Percentiles rank a stretch among this genome's conserved stretches.
Evolutionary conservation across 1,284 basidiomycete genomes (phyloP).

Genomic region (Ustilago esculenta): DNA sequence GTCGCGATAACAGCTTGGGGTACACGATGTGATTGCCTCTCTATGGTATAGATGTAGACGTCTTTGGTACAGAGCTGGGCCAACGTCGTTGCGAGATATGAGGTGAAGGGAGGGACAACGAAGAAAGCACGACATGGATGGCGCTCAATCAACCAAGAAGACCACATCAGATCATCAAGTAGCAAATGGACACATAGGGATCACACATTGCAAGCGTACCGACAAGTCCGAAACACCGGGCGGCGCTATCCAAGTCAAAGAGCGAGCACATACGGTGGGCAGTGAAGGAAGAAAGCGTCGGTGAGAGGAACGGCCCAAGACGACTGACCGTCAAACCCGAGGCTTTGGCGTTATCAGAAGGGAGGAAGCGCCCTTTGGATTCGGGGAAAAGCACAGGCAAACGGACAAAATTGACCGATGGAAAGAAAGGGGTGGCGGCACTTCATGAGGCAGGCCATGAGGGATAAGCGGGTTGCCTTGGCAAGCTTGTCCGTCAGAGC

Average conservation of each 20-base stretch:
- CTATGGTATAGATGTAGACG: no score
- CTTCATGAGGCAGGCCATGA: neutral
- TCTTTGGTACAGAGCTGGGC: no score
- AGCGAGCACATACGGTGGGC: no score
- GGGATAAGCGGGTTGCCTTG: neutral
- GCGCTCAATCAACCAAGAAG: neutral
- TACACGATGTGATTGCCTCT: no score
- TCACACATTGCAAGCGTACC: neutral
- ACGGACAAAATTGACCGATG: slow-evolving; percentile 9
- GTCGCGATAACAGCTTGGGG: neutral
- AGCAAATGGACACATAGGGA: neutral
- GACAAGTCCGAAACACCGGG: slow-evolving; percentile 16
- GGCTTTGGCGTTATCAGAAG: slow-evolving; percentile 8
- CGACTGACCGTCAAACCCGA: slow-evolving; percentile 28
- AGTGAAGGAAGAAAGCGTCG: neutral
- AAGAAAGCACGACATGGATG: neutral
- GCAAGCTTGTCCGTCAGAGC: slow-evolving; percentile 7
- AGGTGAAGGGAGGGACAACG: neutral
- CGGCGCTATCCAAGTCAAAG: no score
- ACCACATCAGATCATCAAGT: neutral
- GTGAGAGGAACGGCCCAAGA: neutral
- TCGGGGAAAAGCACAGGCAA: slow-evolving; percentile 32
- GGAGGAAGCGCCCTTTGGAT: neutral
- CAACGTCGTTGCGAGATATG: no score
- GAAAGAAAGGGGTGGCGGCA: no score